Conservation (phyloP, 768 basidiomycete species). For the Russula sp. region DNA sequence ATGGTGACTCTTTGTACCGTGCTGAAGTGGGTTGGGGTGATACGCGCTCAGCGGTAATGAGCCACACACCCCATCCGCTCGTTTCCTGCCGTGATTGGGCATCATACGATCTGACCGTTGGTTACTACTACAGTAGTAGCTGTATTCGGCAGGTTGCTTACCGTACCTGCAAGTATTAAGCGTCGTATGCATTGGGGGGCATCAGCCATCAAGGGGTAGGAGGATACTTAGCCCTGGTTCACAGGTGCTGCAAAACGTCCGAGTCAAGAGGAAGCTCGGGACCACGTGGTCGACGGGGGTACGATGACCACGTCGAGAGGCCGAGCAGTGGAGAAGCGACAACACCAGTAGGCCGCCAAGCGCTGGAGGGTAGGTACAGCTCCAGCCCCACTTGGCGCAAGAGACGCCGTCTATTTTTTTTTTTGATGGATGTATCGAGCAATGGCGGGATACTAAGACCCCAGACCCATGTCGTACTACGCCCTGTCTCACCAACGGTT, state of each 20-base stretch:
- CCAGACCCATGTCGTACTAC: neutral
- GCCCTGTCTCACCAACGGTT: neutral
- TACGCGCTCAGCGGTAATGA: neutral
- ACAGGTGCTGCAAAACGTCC: neutral
- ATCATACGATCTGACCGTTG: neutral
- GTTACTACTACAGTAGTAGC: neutral
- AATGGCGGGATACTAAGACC: neutral
- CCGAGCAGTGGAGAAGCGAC: neutral
- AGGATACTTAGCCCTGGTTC: neutral
- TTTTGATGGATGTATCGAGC: constrained; percentile 3
- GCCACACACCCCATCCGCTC: neutral
- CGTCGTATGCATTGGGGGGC: neutral
- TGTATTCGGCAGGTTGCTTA: neutral
- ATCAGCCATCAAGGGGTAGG: neutral
- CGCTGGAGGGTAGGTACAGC: constrained; percentile 9
- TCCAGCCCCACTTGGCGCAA: neutral
- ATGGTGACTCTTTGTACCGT: neutral
- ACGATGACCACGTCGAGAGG: neutral
- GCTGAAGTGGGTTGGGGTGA: neutral
- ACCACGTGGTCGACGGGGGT: neutral
- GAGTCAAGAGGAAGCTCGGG: neutral
- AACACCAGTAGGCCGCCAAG: neutral
- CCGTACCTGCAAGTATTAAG: neutral
- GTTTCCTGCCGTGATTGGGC: neutral
- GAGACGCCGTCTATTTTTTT: constrained; percentile 2